Evolutionary conservation across 371 early-diverging fungal species (phyloP), one percentile per base, ranked within the genome.

Genomic region (Mucor indicus): DNA sequence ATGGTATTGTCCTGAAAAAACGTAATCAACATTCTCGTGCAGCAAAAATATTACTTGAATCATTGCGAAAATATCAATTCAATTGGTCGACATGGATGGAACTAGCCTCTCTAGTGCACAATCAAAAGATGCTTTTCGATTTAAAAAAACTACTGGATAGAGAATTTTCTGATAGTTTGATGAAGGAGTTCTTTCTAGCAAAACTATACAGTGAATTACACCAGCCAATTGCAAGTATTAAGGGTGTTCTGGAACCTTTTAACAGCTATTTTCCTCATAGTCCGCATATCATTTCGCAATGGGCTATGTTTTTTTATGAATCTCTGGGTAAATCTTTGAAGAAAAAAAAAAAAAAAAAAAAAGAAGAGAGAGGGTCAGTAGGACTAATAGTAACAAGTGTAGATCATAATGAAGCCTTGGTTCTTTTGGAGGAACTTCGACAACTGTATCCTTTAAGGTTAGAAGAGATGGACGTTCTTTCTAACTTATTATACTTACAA

Each of bases 21-120:
- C 67, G 66, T 9, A 64, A 77, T 15, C 58, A 65, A 25, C 60
- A 67, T 32, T 50, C 49, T 15, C 56, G 70, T 40, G 92, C 93
- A 1, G 62, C 70, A n/a, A 59, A 62, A 4, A 64, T 77, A 5
- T 65, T 92, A 13, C 22, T 89, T 10, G 59, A 79, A 46, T 89
- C 95, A 4, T 62, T 94, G 1, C 61, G 60, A 21, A 55, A 55
- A 48, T 93, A 85, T 57, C 87, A 84, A 22, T 91, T 73, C 65
- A 92, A 93, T 60, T 94, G 95, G 94, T 86, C 86, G 27, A 92
- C 93, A n/a, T 95, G 96, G 96, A 62, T 80, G 48, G 90, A 88
- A 40, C 65, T 94, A 1, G 81, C 71, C 6, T 39, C 69, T 4
- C 73, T 85, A 30, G 53, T 90, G 1, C 57, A 74, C 16, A 47